Evolutionary conservation across 371 early-diverging fungal genomes (phyloP).

Genomic region (Dichotomocladium elegans): DNA sequence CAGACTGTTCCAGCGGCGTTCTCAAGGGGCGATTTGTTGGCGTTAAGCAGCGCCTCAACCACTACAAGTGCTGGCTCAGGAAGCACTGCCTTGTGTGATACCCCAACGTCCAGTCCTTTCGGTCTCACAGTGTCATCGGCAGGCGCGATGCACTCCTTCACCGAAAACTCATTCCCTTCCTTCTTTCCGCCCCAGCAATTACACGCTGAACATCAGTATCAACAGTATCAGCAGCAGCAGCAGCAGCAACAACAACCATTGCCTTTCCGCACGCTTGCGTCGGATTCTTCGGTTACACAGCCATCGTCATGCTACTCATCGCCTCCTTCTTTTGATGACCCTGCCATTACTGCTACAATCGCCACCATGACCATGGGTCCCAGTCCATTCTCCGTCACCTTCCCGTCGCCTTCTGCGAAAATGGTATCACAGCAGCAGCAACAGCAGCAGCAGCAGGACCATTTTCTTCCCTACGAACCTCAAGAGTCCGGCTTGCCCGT

Average conservation of each 20-base stretch:
- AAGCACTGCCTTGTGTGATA: slow-evolving; percentile 5
- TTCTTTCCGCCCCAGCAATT: slow-evolving; percentile 7
- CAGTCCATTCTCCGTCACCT: background rate
- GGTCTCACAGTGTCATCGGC: slow-evolving; percentile 11
- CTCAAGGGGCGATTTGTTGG: no score
- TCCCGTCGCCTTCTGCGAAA: background rate
- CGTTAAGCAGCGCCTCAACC: no score
- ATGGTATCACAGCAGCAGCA: background rate
- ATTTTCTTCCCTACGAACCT: background rate
- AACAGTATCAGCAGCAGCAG: slow-evolving; percentile 7
- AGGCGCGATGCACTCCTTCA: slow-evolving; percentile 14
- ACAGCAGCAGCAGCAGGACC: background rate
- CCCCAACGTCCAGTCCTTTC: slow-evolving; percentile 7
- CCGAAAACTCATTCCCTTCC: slow-evolving; percentile 4
- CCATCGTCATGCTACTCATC: no score
- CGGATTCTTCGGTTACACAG: slow-evolving; percentile 2
- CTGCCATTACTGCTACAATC: no score
- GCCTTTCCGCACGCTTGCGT: slow-evolving; percentile 17
- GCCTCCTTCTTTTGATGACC: no score
- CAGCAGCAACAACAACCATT: background rate
- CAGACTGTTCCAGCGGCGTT: slow-evolving; percentile 10
- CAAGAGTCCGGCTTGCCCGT: slow-evolving; percentile 22
- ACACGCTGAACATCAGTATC: no score
- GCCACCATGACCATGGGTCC: no score
- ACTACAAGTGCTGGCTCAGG: background rate